Evolutionary conservation across 345 rosid genomes (phyloP).

Genomic region (Hirschfeldia incana): DNA sequence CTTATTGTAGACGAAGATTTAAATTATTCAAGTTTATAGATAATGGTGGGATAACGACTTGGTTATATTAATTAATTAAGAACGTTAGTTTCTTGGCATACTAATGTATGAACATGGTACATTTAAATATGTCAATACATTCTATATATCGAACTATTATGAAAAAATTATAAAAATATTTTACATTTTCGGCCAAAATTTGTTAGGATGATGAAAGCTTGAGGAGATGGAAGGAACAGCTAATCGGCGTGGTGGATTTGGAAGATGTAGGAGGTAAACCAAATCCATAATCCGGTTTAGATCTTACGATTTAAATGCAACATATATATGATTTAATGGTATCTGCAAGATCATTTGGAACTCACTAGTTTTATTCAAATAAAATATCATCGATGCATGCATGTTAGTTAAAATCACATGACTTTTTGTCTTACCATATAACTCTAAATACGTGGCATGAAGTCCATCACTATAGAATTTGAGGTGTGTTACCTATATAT

Average conservation of each 20-base stretch:
- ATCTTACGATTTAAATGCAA: neutral
- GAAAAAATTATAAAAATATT: neutral
- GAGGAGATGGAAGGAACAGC: slow-evolving; percentile 96
- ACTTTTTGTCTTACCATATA: neutral
- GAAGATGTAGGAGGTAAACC: slow-evolving; percentile 68
- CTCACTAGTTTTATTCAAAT: neutral
- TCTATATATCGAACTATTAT: neutral
- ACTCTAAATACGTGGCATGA: neutral
- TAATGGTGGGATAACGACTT: neutral
- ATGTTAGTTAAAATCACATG: no score
- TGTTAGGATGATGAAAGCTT: slow-evolving; percentile 87
- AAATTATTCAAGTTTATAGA: neutral
- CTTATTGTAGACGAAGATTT: neutral
- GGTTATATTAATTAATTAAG: neutral
- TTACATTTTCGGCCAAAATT: neutral
- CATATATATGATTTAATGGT: neutral
- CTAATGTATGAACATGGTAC: neutral
- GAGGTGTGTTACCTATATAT: neutral
- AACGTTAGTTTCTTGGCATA: neutral
- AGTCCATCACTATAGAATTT: neutral
- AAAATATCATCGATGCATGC: no score
- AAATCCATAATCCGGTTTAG: neutral
- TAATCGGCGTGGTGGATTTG: slow-evolving; percentile 73
- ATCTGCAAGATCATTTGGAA: neutral
- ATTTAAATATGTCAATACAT: neutral